phyloP scores from a whole-genome alignment of 345 rosid genomes.

The Kernera saxatilis region DNA sequence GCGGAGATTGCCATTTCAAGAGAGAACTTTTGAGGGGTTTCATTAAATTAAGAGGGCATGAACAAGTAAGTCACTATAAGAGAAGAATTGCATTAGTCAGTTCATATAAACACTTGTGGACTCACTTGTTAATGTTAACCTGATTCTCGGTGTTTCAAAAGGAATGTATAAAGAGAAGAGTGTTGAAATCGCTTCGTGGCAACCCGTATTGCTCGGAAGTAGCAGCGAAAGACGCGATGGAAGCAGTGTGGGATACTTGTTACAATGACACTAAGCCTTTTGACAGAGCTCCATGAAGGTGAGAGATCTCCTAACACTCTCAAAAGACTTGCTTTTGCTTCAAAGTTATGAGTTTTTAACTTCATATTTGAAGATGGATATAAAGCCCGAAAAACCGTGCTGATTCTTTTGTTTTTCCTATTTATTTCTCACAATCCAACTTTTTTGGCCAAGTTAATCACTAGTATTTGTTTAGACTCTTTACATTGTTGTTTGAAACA shows the following conservation, averaged over 20 bases:
- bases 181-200: slow-evolving; percentile 53
- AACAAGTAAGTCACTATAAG: slow-evolving; percentile 52
- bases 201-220: slow-evolving; percentile 81
- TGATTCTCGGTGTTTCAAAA: slow-evolving; percentile 12
- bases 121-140: neutral
- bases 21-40: slow-evolving; percentile 72
- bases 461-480: neutral
- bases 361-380: slow-evolving; percentile 15
- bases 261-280: slow-evolving; percentile 94
- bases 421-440: neutral
- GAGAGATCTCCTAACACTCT: neutral
- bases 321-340: neutral
- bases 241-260: slow-evolving; percentile 92
- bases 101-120: neutral
- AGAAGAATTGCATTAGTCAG: neutral
- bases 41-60: slow-evolving; percentile 79
- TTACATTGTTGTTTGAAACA: slow-evolving; percentile 11
- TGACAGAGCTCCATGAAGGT: slow-evolving; percentile 85
- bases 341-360: slow-evolving; percentile 5
- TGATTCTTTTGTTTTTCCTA: neutral
- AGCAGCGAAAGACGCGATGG: slow-evolving; percentile 81
- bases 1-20: slow-evolving; percentile 94
- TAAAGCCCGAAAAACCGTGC: neutral
- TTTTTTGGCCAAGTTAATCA: neutral
- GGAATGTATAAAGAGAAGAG: slow-evolving; percentile 96